Base-by-base conservation (phyloP, 495 filamentous ascomycete species). In the Talaromyces wortmannii region DNA sequence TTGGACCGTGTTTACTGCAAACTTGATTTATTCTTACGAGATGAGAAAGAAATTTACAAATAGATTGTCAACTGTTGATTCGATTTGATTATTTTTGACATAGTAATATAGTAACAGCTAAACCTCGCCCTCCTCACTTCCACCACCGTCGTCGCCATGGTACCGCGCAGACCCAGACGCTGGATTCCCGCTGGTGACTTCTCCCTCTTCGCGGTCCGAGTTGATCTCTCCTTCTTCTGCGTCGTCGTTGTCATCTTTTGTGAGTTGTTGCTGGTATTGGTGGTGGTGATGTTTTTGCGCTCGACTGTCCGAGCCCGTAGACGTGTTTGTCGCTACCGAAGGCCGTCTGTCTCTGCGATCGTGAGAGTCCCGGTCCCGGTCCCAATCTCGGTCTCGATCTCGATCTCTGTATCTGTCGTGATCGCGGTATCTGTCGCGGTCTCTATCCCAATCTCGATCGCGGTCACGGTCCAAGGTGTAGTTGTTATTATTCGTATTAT, bases 91-190 rank as follows among this genome's bases (percentile, higher is more conserved):
- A 23, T 23, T 23, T 40, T 40, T 40, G 1, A 17, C 5, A 15
- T 31, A 36, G 30, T 23, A 11, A 49, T 48, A 42, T 6, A n/a
- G 23, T 10, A 55, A 5, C 3, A 33, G 15, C 48, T 12, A 77
- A 33, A 77, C 60, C 53, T 77, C 74, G 11, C 74, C 74, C 53
- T 77, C 74, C 57, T 77, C 74, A 32, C 72, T 75, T 7, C 70
- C 70, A 31, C 59, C 45, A 13, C 32, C 55, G n/a, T 49, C 45
- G 12, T 32, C 40, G 18, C 51, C 48, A 2, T 56, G 30, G 42
- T 54, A 23, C 32, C 47, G 47, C n/a, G 17, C 31, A 6, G 11
- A 17, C n/a, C 16, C 31, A 6, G 11, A 17, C 23, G 44, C 4
- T 15, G 51, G 32, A 15, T 18, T 36, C 16, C 6, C 16, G 23